These are phyloP conservation scores for Fraxinus quadrangulata DNA, from an alignment of 257 asterid genomes.

Conservation along the genomic window DNA sequence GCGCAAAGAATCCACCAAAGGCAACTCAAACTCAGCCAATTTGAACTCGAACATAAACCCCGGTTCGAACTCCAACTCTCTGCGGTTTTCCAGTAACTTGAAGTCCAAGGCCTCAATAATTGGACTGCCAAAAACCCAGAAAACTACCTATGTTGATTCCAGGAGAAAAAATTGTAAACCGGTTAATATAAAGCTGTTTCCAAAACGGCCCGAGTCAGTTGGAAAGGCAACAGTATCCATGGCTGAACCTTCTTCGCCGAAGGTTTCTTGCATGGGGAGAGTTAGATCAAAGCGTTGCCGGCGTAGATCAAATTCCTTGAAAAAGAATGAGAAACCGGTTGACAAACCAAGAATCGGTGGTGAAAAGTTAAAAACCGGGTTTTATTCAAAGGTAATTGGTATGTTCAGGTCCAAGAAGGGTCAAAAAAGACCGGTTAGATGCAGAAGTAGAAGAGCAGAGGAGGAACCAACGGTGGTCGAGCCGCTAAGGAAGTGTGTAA, in stretches of 20 bases:
- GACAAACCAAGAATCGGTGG: constrained; percentile 37
- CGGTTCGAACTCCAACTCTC: constrained; percentile 48
- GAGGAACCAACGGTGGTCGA: constrained; percentile 32
- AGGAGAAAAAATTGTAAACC: constrained; percentile 47
- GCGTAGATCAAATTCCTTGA: constrained; percentile 50
- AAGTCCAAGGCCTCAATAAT: constrained; percentile 61
- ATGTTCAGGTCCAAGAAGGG: constrained; percentile 49
- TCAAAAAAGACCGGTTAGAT: constrained; percentile 29
- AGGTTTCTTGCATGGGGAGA: constrained; percentile 93
- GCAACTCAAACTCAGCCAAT: constrained; percentile 35
- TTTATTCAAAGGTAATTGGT: constrained; percentile 48
- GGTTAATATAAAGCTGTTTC: constrained; percentile 52
- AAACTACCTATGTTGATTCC: constrained; percentile 43
- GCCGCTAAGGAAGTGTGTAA: constrained; percentile 19
- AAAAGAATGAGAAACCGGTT: constrained; percentile 36
- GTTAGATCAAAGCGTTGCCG: constrained; percentile 82
- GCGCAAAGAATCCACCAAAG: constrained; percentile 53
- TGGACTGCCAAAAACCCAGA: constrained; percentile 79
- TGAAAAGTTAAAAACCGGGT: constrained; percentile 51
- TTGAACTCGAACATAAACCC: constrained; percentile 32
- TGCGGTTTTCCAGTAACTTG: constrained; percentile 47
- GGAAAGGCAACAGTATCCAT: constrained; percentile 39
- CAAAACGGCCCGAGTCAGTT: constrained; percentile 50
- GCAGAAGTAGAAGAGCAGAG: constrained; percentile 33
- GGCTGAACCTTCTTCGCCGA: constrained; percentile 86